Evolutionary conservation across 2,329 filamentous ascomycete species (phyloP).

Genomic region (Seiridium unicorne): DNA sequence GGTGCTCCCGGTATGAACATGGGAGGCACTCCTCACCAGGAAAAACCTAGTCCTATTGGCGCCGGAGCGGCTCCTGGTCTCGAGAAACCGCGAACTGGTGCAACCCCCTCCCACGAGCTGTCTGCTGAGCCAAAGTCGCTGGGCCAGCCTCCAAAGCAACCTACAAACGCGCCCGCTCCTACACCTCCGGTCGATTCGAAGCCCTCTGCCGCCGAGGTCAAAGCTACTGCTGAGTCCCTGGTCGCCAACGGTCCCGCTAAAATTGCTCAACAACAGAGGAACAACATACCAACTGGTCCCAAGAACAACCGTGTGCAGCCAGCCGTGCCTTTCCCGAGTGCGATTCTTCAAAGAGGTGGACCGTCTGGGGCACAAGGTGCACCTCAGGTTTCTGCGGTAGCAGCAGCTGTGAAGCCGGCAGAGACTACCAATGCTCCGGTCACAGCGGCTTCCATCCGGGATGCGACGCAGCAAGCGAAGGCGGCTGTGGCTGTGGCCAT

Average conservation of each 20-base stretch:
- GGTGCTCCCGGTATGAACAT: slow-evolving; percentile 28
- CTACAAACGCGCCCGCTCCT: slow-evolving; percentile 47
- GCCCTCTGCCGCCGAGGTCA: slow-evolving; percentile 53
- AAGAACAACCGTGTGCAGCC: slow-evolving; percentile 58
- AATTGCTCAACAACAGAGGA: slow-evolving; percentile 30
- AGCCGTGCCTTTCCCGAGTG: slow-evolving; percentile 61
- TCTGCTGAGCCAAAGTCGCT: slow-evolving; percentile 53
- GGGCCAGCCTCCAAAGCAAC: slow-evolving; percentile 43
- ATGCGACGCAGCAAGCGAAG: slow-evolving; percentile 72
- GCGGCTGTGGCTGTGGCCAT: slow-evolving; percentile 79
- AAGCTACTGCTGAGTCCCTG: slow-evolving; percentile 54
- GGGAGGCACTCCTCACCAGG: slow-evolving; percentile 32
- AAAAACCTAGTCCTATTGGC: slow-evolving; percentile 53
- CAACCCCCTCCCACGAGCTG: slow-evolving; percentile 44
- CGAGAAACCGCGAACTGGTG: slow-evolving; percentile 45
- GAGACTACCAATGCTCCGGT: slow-evolving; percentile 33
- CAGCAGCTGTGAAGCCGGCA: slow-evolving; percentile 32
- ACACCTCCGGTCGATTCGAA: slow-evolving; percentile 69
- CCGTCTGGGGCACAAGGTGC: slow-evolving; percentile 12
- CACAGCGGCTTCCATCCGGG: slow-evolving; percentile 48
- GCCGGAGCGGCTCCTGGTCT: slow-evolving; percentile 43
- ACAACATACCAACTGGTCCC: slow-evolving; percentile 45
- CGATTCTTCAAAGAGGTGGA: slow-evolving; percentile 28
- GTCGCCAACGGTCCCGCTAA: slow-evolving; percentile 33
- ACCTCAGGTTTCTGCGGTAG: slow-evolving; percentile 25